These are phyloP conservation scores for Haemoproteus tartakovskyi DNA, from an alignment of 169 alveolate genomes.

Conservation along the genomic window DNA sequence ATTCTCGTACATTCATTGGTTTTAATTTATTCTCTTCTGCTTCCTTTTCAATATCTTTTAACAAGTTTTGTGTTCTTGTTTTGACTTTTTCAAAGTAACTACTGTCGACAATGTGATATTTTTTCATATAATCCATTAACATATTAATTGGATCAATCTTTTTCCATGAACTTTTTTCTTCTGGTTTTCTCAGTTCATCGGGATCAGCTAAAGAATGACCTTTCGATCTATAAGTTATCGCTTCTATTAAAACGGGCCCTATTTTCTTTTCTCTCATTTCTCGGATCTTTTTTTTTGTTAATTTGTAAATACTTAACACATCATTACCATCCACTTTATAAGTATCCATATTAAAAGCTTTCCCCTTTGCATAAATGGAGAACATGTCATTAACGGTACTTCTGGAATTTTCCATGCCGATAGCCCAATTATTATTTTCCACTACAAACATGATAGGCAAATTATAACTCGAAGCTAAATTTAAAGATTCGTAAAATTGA, in stretches of 20 bases:
- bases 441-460: conserved; percentile 84
- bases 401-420: conserved; percentile 76
- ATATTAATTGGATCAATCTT: conserved; percentile 71
- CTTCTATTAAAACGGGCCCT: conserved; percentile 78
- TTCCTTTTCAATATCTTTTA: conserved; percentile 8
- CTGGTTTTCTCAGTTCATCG: conserved; percentile 69
- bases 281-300: conserved; percentile 68
- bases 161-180: conserved; percentile 72
- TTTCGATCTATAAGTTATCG: conserved; percentile 73
- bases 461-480: conserved; percentile 86
- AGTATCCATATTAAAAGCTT: conserved; percentile 71
- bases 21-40: conserved; percentile 3
- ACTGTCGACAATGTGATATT: conserved; percentile 65
- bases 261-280: conserved; percentile 68
- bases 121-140: conserved; percentile 69
- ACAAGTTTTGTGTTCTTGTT: conserved; percentile 30
- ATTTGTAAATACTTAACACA: conserved; percentile 67
- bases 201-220: conserved; percentile 81
- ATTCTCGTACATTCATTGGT: background rate
- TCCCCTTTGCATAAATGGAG: conserved; percentile 62
- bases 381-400: conserved; percentile 67
- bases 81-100: conserved; percentile 61
- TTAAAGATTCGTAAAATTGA: conserved; percentile 85
- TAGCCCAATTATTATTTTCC: conserved; percentile 86
- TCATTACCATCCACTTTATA: conserved; percentile 77